Evolutionary conservation across 257 asterid species (phyloP), one percentile per base, ranked within the genome.

Genomic region (Asclepias syriaca): DNA sequence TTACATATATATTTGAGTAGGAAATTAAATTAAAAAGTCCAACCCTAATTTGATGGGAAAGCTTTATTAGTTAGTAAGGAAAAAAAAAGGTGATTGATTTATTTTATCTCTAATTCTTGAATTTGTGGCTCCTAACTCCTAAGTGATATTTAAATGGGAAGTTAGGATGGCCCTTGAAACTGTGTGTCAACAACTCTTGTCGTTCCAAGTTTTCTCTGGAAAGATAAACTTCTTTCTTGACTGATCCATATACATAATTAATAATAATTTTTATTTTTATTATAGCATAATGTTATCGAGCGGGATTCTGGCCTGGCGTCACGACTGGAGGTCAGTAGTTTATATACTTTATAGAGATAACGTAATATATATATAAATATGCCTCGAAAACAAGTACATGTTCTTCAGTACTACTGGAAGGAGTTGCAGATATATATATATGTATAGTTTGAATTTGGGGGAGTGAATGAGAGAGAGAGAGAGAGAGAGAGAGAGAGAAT

Each of bases 71-170:
- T 43, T 43, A 43, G 48, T 43, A 6, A 10, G 2, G 0, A 5
- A 15, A 50, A 50, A 50, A 65, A 37, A 72, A 72, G 69, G 72
- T 80, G 76, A 80, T 73, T 72, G 78, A 76, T 76, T 80, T 69
- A 64, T 40, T 40, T 24, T 24, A 24, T 24, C 68, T 37, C 68
- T 71, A 74, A 74, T 60, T 59, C 76, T 69, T 48, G 48, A 71
- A 65, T 58, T 37, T 79, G 74, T 71, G 79, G 77, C 77, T 71
- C 80, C 73, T 58, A 51, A 79, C 77, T 71, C 80, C 73, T 58
- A 51, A 79, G 43, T 71, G 32, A 58, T 54, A 74, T 58, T 79
- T 75, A 66, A 75, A 72, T 59, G 68, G 15, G 59, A 58, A 66
- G 40, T 79, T 79, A 40, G 18, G n/a, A 58, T 79, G 81, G 71